Conservation (phyloP, 495 filamentous ascomycete species). For the Stereocaulon alpinum region DNA sequence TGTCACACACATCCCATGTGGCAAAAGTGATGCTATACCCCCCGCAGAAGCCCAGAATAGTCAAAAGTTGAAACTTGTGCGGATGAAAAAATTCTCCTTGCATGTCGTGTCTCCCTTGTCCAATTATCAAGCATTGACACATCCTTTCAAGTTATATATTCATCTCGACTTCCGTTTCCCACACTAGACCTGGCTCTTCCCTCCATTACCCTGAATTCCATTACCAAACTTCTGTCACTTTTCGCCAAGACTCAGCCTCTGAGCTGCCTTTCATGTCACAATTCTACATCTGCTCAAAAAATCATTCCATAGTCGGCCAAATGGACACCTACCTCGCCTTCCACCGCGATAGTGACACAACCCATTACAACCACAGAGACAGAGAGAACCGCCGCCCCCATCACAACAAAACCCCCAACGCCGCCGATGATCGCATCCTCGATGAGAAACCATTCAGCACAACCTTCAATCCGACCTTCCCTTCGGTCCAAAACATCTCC, state of each 20-base stretch:
- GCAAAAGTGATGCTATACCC: background rate
- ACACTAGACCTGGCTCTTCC: background rate
- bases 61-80: conserved; percentile 9
- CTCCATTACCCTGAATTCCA: background rate
- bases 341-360: conserved; percentile 16
- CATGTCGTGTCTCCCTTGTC: conserved; percentile 6
- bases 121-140: background rate
- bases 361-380: background rate
- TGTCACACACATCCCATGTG: background rate
- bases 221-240: background rate
- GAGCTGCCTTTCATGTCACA: conserved; percentile 14
- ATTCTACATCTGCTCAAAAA: conserved; percentile 19
- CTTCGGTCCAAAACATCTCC: conserved; percentile 24
- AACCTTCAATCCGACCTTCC: conserved; percentile 33
- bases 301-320: conserved; percentile 16
- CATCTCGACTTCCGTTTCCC: background rate
- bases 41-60: background rate
- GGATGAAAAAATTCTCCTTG: conserved; percentile 11
- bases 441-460: conserved; percentile 14
- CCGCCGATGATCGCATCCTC: conserved; percentile 11
- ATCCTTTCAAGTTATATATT: conserved; percentile 4
- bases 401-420: conserved; percentile 1
- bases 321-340: conserved; percentile 21
- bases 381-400: conserved; percentile 10
- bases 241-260: background rate